phyloP scores from a whole-genome alignment of 495 filamentous ascomycete species.

The Daldinia caldariorum region DNA sequence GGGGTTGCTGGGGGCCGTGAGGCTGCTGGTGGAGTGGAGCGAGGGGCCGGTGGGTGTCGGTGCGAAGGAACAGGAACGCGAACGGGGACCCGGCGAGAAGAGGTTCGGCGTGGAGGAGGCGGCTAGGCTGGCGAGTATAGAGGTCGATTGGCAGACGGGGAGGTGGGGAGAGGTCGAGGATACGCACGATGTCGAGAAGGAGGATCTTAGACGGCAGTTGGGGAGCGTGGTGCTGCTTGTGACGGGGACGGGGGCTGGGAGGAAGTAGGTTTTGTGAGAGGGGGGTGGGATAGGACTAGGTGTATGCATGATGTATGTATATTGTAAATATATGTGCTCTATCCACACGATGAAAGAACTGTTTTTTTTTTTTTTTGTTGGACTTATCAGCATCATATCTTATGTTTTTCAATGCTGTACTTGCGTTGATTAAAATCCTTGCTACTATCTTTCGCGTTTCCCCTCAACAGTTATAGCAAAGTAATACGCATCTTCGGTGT shows the following conservation, averaged over 20 bases:
- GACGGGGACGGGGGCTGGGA: conserved; percentile 63
- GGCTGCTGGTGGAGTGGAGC: conserved; percentile 90
- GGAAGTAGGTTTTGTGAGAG: not conserved
- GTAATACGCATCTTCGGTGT: no score
- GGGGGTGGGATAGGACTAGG: not conserved
- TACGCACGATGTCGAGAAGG: conserved; percentile 95
- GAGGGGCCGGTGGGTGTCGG: conserved; percentile 66
- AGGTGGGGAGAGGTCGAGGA: conserved; percentile 98
- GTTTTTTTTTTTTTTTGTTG: no score
- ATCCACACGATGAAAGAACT: not conserved
- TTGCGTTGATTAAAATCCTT: no score
- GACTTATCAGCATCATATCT: no score
- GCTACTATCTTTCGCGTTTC: no score
- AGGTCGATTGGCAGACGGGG: conserved; percentile 89
- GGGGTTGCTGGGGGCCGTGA: conserved; percentile 78
- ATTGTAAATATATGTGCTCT: not conserved
- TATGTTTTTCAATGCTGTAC: no score
- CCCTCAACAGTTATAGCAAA: no score
- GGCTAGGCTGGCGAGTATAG: conserved; percentile 77
- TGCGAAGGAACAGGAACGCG: no score
- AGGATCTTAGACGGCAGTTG: conserved; percentile 87
- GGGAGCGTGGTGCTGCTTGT: conserved; percentile 86
- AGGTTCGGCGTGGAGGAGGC: conserved; percentile 76
- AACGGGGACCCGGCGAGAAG: no score
- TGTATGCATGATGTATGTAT: not conserved